Base-by-base conservation (phyloP, 805 yeast species). In the Wickerhamomyces kurtzmanii region DNA sequence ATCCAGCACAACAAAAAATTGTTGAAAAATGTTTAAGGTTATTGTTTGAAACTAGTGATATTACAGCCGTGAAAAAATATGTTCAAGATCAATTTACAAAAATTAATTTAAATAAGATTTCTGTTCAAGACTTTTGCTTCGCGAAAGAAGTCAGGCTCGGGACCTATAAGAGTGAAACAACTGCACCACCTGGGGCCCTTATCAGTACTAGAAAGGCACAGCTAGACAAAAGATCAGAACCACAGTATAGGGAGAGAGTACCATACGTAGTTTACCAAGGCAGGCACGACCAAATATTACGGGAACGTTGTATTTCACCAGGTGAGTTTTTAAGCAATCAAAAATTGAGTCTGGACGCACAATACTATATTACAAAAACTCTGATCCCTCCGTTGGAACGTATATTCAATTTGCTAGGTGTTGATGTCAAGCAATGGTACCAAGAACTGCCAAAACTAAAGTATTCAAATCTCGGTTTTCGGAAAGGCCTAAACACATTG, bases 181-280 rank as follows among this genome's bases (percentile, higher is more conserved):
- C 73, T 28, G 67, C 85, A 3, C 98, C 98, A 1, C 91, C 97
- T 0, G 97, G 97, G 0, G 97, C 98, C 0, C 63, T 75, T 10
- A 65, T 91, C 2, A 79, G 91, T n/a, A 65, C 68, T 36, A 67
- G 68, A 37, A 67, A 65, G 33, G 68, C 74, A 51, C 65, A 65
- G 17, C 49, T 60, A 5, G 98, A 91, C 47, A 68, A 65, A 12
- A 55, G 93, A 22, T 66, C 78, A 1, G 86, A 73, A 41, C 95
- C 96, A 0, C 96, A 89, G 48, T 89, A 82, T 39, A 66, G 69
- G 30, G 96, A 91, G 49, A 59, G 97, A 26, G 84, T 91, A 0
- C 91, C 94, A 0, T 91, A 85, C 47, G 65, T 91, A 10, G 93
- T 91, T 2, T 59, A 75, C 5, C 69, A 70, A 30, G 83, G 78